These are phyloP conservation scores for Stylosanthes scabra DNA, from an alignment of 331 rosid genomes.

Conservation along the genomic window DNA sequence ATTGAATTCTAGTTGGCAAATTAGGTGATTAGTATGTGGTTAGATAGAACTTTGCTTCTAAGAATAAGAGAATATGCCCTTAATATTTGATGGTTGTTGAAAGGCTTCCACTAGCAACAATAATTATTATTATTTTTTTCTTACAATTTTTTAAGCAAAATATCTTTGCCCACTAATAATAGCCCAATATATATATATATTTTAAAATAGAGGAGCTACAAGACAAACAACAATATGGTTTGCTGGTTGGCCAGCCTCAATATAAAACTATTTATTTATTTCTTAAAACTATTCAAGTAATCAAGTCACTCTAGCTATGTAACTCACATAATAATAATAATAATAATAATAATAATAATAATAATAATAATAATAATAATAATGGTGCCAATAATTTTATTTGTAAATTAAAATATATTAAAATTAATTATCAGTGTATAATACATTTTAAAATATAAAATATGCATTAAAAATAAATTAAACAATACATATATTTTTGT, in stretches of 20 bases:
- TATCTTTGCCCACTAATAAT: not conserved
- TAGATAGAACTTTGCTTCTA: conserved; percentile 10
- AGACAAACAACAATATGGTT: not conserved
- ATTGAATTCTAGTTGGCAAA: conserved; percentile 6
- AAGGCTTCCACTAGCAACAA: conserved; percentile 25
- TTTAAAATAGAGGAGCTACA: conserved; percentile 20
- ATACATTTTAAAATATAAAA: too few relatives aligned
- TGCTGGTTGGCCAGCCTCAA: not conserved
- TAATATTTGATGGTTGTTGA: conserved; percentile 14
- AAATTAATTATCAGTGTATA: too few relatives aligned
- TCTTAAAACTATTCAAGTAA: not conserved
- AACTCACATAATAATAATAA: too few relatives aligned
- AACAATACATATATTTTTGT: too few relatives aligned
- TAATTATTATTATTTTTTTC: not conserved
- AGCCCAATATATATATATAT: conserved; percentile 1
- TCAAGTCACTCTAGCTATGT: too few relatives aligned
- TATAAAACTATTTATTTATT: not conserved
- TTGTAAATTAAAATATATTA: too few relatives aligned
- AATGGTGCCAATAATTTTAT: too few relatives aligned
- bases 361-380: too few relatives aligned
- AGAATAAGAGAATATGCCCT: not conserved
- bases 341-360: too few relatives aligned
- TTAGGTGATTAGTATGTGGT: conserved; percentile 23
- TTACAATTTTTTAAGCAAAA: conserved; percentile 18
- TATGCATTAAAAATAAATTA: too few relatives aligned